phyloP scores from a whole-genome alignment of 225 moss, liverwort and hornwort species.

The Polytrichum commune region DNA sequence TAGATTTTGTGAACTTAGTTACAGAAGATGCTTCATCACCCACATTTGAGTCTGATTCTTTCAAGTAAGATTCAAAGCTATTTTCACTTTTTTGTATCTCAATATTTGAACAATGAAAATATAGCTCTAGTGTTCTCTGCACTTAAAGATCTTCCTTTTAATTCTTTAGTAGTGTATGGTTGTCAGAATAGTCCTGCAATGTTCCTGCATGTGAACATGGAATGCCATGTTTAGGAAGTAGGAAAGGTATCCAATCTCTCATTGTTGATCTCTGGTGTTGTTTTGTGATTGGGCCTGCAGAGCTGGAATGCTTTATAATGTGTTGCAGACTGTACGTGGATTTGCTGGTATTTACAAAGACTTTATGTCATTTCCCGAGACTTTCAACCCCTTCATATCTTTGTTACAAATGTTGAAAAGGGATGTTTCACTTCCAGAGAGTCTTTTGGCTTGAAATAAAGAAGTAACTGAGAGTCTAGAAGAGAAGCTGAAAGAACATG shows the following conservation, averaged over 20 bases:
- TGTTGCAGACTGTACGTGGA: conserved; percentile 69
- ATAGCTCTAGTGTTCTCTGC: no score
- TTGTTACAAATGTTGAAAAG: conserved; percentile 49
- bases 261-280: conserved; percentile 18
- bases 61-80: conserved; percentile 49
- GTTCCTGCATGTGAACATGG: no score
- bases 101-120: not conserved
- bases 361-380: conserved; percentile 74
- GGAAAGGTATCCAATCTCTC: not conserved
- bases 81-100: not conserved
- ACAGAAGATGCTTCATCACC: conserved; percentile 60
- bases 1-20: conserved; percentile 66
- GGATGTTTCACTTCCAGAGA: conserved; percentile 41
- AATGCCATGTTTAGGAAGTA: no score
- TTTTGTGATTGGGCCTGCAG: conserved; percentile 33
- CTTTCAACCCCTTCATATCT: conserved; percentile 66
- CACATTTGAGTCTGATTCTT: conserved; percentile 53
- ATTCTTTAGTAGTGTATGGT: no score
- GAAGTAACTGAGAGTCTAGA: conserved; percentile 53
- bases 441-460: conserved; percentile 40
- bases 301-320: conserved; percentile 63
- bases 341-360: conserved; percentile 63
- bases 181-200: no score
- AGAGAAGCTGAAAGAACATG: conserved; percentile 62
- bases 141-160: no score